A percentile compares a stretch with the other conserved stretches of the same genome.
Evolutionary conservation across 352 stramenopile species (phyloP).

Genomic region (Elongisporangium prolatum): DNA sequence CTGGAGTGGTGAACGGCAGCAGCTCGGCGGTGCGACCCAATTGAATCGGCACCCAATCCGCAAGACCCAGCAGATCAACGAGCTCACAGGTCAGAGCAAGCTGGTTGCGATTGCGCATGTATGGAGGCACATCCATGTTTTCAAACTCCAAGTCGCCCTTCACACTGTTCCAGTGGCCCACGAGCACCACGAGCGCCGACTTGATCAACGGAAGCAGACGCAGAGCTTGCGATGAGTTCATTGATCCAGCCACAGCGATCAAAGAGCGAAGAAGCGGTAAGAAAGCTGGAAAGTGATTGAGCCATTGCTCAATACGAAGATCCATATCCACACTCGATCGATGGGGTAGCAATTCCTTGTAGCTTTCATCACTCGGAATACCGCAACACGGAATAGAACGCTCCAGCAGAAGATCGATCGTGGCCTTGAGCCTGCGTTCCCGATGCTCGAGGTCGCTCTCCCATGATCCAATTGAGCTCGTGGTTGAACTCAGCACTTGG

Average conservation of each 20-base stretch:
- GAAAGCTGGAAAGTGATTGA: constrained; percentile 79
- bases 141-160: constrained; percentile 58
- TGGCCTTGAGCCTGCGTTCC: constrained; percentile 45
- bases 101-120: constrained; percentile 76
- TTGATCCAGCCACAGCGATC: constrained; percentile 28
- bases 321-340: constrained; percentile 81
- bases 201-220: constrained; percentile 75
- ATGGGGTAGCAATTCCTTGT: constrained; percentile 81
- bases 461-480: constrained; percentile 1
- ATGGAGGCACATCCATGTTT: constrained; percentile 75
- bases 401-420: constrained; percentile 73
- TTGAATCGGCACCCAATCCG: constrained; percentile 54
- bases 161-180: constrained; percentile 82
- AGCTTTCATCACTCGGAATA: constrained; percentile 68
- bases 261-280: constrained; percentile 46
- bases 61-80: constrained; percentile 48
- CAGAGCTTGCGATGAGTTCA: constrained; percentile 38
- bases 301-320: constrained; percentile 75
- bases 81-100: constrained; percentile 61
- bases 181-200: constrained; percentile 59
- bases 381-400: constrained; percentile 71
- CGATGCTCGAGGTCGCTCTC: constrained; percentile 10
- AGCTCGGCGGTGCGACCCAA: constrained; percentile 51
- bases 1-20: constrained; percentile 57
- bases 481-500: constrained; percentile 28